Percentiles rank a stretch among this genome's conserved stretches.
Conservation (phyloP, 2,329 filamentous ascomycete genomes). For the Aspergillus calidoustus region DNA sequence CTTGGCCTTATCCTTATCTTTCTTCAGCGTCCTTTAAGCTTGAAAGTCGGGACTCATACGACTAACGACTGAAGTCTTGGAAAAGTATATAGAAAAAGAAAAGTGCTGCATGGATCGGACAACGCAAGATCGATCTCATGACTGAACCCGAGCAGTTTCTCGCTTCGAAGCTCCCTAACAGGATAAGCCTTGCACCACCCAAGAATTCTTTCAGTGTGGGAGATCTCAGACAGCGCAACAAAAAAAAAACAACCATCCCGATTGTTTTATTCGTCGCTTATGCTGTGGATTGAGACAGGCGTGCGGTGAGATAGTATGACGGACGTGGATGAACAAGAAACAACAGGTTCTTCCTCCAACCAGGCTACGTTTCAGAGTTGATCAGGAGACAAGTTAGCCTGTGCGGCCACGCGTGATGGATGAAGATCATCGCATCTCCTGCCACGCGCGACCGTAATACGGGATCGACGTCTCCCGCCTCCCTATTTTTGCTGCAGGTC, state of each 20-base stretch:
- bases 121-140: slow-evolving; percentile 5
- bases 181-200: slow-evolving; percentile 14
- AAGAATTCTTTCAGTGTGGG: not conserved
- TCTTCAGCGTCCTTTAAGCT: not conserved
- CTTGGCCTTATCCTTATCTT: not conserved
- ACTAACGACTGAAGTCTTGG: not conserved
- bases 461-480: slow-evolving; percentile 19
- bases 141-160: not conserved
- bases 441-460: slow-evolving; percentile 20
- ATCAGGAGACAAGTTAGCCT: slow-evolving; percentile 13
- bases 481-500: slow-evolving; percentile 11
- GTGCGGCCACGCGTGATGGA: slow-evolving; percentile 16
- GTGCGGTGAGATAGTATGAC: not conserved
- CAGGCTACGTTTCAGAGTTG: slow-evolving; percentile 18
- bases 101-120: not conserved
- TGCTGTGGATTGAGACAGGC: not conserved
- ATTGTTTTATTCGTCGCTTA: slow-evolving; percentile 1
- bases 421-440: slow-evolving; percentile 16
- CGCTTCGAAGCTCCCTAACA: slow-evolving; percentile 10
- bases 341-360: slow-evolving; percentile 5
- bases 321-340: slow-evolving; percentile 7
- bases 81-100: not conserved
- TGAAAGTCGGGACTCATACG: not conserved
- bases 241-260: not conserved
- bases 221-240: not conserved